phyloP scores from a whole-genome alignment of 306 rosid genomes.

The Acacia melanoxylon region DNA sequence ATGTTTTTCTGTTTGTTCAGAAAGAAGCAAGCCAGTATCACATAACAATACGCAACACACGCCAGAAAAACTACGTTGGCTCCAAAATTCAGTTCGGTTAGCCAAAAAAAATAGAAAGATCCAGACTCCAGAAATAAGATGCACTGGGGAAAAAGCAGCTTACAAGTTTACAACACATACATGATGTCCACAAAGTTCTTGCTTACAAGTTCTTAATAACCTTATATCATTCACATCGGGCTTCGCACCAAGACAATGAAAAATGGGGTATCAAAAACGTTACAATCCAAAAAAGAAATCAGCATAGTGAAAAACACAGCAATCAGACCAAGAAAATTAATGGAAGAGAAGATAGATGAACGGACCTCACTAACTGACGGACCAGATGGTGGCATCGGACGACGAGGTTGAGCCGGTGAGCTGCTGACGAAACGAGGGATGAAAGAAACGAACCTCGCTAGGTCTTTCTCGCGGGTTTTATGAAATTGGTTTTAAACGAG shows the following conservation, averaged over 20 bases:
- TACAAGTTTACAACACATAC: too few relatives aligned
- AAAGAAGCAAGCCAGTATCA: background rate
- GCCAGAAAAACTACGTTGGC: background rate
- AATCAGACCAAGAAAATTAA: background rate
- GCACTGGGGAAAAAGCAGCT: too few relatives aligned
- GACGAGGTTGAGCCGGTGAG: background rate
- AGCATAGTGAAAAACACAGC: background rate
- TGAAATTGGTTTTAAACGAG: background rate
- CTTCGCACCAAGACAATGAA: background rate
- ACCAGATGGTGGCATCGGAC: background rate
- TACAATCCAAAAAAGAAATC: background rate
- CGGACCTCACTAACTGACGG: background rate
- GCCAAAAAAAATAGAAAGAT: background rate
- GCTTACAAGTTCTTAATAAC: background rate
- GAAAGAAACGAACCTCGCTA: background rate
- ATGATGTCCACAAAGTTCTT: background rate
- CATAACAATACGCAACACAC: background rate
- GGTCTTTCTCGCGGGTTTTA: background rate
- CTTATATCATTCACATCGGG: background rate
- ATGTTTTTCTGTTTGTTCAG: background rate
- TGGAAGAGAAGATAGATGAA: background rate
- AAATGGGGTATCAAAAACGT: background rate
- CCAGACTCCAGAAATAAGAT: background rate
- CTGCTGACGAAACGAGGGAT: background rate
- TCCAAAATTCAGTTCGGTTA: background rate